Evolutionary conservation across 225 moss, liverwort and hornwort genomes (phyloP), one percentile per base, ranked within the genome.

Genomic region (Marchantia polymorpha): DNA sequence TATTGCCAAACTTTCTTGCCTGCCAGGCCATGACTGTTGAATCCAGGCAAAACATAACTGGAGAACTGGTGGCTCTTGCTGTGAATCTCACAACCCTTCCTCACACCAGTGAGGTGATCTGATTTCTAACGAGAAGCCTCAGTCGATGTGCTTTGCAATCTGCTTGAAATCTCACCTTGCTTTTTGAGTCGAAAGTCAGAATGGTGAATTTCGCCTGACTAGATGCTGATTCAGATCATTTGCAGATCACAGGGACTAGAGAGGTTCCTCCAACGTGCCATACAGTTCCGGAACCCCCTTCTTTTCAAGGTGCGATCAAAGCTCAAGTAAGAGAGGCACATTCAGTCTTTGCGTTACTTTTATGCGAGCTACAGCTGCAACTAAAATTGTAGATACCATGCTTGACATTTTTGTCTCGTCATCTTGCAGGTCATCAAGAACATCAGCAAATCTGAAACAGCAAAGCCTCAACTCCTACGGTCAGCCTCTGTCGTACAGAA

Each of bases 21-120:
- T 53, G 69, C 69, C 53, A 89, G 87, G 56, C 67, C 20, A 85
- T 89, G 56, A 76, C 85, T 25, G 22, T 80, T 65, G 82, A 89
- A 76, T 87, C 89, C 17, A 76, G 72, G 75, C 81, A 82, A 75
- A 71, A 56, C 10, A 75, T 83, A 14, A 80, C 69, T 12, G 72
- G 64, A 52, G 87, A 89, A 78, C 69, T 85, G 54, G 64, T 85
- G 48, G 89, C 89, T 58, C 87, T 89, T 58, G 84, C 89, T 53
- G 72, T 89, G 58, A 87, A 87, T 67, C 67, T 89, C 13, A 84
- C 87, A 53, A 81, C 56, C 23, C 68, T 85, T 64, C 23, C 73
- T 6, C 46, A 82, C 12, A 77, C 66, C 53, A 82, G 84, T 71
- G 81, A 89, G 87, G 89, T 89, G 58, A 39, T 7, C 47, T 59